Conservation (phyloP, 192 early-diverging fungal species). For the Backusella macrospora region DNA sequence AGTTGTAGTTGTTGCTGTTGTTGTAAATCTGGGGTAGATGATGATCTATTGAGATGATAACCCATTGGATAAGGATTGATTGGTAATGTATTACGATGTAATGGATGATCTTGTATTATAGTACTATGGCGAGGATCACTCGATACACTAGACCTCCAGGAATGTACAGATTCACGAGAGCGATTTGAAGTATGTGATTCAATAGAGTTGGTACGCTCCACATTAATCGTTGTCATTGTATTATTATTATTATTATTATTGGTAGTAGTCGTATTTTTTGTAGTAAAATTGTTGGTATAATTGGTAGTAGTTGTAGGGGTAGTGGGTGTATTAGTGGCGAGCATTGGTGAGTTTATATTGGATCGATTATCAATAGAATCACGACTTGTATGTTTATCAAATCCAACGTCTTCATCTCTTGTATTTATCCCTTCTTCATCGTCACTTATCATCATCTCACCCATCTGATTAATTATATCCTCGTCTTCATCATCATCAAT, state of each 20-base stretch:
- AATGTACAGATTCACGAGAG: neutral
- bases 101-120: neutral
- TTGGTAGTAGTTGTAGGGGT: neutral
- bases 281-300: slow-evolving; percentile 1
- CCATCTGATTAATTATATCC: slow-evolving; percentile 6
- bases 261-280: neutral
- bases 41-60: neutral
- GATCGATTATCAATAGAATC: neutral
- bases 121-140: slow-evolving; percentile 1
- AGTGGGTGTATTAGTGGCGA: neutral
- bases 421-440: neutral
- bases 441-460: slow-evolving; percentile 3
- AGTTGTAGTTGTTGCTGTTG: neutral
- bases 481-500: slow-evolving; percentile 48
- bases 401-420: neutral
- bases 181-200: neutral
- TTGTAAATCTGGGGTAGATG: neutral
- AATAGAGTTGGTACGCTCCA: neutral
- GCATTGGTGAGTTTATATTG: neutral
- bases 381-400: neutral
- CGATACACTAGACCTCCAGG: neutral
- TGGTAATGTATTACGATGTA: neutral
- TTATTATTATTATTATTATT: neutral
- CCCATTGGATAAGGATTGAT: slow-evolving; percentile 10
- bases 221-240: neutral